Evolutionary conservation across 2,329 filamentous ascomycete species (phyloP).

Genomic region (Macrophomina tecta): DNA sequence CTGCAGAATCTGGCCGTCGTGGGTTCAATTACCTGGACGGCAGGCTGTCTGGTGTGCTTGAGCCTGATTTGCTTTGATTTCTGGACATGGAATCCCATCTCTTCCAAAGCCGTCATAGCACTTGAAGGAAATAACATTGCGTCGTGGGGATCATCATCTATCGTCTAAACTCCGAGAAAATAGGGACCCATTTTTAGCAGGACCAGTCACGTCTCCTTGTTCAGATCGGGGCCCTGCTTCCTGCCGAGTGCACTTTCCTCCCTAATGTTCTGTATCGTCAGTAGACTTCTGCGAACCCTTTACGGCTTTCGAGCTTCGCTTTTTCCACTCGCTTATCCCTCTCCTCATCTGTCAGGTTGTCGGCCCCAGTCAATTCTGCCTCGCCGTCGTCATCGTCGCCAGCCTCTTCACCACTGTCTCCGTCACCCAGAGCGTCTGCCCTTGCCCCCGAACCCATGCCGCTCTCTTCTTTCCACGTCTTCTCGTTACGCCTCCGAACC

Average conservation of each 20-base stretch:
- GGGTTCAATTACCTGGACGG: neutral
- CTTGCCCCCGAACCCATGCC: slow-evolving; percentile 53
- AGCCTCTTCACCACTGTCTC: slow-evolving; percentile 39
- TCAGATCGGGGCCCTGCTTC: neutral
- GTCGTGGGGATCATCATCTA: slow-evolving; percentile 24
- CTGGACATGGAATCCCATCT: slow-evolving; percentile 13
- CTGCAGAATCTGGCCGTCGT: neutral
- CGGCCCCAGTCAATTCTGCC: slow-evolving; percentile 28
- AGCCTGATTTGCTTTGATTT: neutral
- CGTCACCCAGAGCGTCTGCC: slow-evolving; percentile 56
- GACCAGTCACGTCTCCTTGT: neutral
- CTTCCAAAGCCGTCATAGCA: neutral
- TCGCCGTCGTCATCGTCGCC: slow-evolving; percentile 33
- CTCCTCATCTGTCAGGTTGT: slow-evolving; percentile 31
- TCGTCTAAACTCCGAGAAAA: neutral
- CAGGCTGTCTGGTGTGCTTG: slow-evolving; percentile 4
- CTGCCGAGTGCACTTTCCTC: neutral
- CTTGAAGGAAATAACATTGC: slow-evolving; percentile 13
- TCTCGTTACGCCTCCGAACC: slow-evolving; percentile 43
- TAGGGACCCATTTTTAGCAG: neutral
- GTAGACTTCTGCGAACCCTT: slow-evolving; percentile 43
- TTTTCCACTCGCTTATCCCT: slow-evolving; percentile 38
- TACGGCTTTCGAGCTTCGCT: slow-evolving; percentile 39
- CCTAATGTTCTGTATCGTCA: slow-evolving; percentile 28
- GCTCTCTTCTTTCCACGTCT: slow-evolving; percentile 53